These are phyloP conservation scores for Malassezia pachydermatis DNA, from an alignment of 1,284 basidiomycete species.

Conservation along the genomic window DNA sequence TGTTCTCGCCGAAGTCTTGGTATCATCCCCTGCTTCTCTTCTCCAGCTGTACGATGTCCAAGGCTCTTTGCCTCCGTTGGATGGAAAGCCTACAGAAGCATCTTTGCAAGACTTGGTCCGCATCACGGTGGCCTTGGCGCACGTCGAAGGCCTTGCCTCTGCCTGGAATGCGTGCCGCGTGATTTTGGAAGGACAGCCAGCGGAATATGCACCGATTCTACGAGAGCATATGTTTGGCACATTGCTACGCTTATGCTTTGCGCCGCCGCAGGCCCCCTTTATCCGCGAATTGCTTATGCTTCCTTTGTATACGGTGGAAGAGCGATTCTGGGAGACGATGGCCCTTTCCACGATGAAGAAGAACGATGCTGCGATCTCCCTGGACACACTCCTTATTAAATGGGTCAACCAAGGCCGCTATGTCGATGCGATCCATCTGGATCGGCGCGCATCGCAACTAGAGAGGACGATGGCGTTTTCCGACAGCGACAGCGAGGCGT, in stretches of 20 bases:
- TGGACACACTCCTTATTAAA: slow-evolving; percentile 33
- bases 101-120: not conserved
- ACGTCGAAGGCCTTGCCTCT: slow-evolving; percentile 9
- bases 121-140: not conserved
- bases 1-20: slow-evolving; percentile 1
- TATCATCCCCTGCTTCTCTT: not conserved
- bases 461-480: slow-evolving; percentile 4
- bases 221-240: not conserved
- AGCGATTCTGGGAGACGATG: slow-evolving; percentile 23
- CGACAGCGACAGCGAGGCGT: not conserved
- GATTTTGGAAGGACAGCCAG: slow-evolving; percentile 2
- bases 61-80: not conserved
- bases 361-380: slow-evolving; percentile 22
- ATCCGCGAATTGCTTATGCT: slow-evolving; percentile 27
- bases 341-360: slow-evolving; percentile 16
- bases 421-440: slow-evolving; percentile 36
- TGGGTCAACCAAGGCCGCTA: slow-evolving; percentile 33
- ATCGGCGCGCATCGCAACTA: slow-evolving; percentile 17
- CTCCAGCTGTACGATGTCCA: slow-evolving; percentile 11
- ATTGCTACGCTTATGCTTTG: slow-evolving; percentile 29
- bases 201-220: not conserved
- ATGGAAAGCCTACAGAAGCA: not conserved
- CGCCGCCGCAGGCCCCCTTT: slow-evolving; percentile 25
- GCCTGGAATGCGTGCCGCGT: slow-evolving; percentile 12
- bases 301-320: slow-evolving; percentile 24